phyloP scores from a whole-genome alignment of 495 filamentous ascomycete genomes.

The Neurospora sp. region DNA sequence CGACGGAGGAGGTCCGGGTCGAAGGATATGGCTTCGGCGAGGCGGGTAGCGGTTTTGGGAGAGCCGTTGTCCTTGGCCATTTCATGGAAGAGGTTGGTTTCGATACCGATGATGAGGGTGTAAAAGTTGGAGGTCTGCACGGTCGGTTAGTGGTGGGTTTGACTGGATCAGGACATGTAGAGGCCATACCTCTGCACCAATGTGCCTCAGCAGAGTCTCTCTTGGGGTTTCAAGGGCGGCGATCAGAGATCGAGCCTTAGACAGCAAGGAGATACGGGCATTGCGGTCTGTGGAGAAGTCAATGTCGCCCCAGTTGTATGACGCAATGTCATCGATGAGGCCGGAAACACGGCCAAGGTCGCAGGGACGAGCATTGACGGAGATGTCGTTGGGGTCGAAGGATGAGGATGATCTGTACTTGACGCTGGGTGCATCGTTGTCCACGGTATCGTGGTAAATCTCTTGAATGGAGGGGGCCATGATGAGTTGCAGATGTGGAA shows the following conservation, averaged over 20 bases:
- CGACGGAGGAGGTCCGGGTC: conserved; percentile 14
- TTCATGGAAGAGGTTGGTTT: conserved; percentile 10
- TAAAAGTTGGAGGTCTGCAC: conserved; percentile 7
- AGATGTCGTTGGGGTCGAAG: conserved; percentile 5
- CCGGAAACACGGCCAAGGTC: conserved; percentile 7
- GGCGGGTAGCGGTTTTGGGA: conserved; percentile 7
- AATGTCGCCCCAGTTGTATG: not conserved
- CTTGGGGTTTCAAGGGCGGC: conserved; percentile 24
- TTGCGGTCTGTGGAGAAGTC: conserved; percentile 4
- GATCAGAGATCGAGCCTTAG: conserved; percentile 16
- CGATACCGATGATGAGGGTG: conserved; percentile 5
- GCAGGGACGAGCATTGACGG: conserved; percentile 6
- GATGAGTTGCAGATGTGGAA: not conserved
- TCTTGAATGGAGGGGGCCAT: not conserved
- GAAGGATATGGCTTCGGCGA: conserved; percentile 6
- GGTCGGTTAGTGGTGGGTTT: not conserved
- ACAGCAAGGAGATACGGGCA: conserved; percentile 12
- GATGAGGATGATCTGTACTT: not conserved
- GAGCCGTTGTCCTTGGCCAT: conserved; percentile 5
- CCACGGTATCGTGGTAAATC: not conserved
- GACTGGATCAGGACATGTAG: not conserved
- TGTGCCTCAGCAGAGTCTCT: conserved; percentile 26
- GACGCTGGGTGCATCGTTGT: not conserved
- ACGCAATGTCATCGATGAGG: conserved; percentile 11
- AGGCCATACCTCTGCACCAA: conserved; percentile 20